phyloP scores from a whole-genome alignment of 331 rosid genomes.

The Acacia pycnantha region DNA sequence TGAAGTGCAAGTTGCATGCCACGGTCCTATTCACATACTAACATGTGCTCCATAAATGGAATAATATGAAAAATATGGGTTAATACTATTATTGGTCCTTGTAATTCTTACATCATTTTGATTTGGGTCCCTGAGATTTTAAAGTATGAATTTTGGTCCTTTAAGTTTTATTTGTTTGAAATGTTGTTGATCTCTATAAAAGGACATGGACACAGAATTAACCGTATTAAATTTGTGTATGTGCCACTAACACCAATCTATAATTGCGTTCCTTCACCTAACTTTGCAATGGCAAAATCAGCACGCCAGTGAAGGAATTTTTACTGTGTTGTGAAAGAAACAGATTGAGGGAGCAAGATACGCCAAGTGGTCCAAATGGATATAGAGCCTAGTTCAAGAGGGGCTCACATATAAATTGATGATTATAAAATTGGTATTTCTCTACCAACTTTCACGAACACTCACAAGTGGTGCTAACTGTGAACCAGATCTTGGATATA shows the following conservation, averaged over 20 bases:
- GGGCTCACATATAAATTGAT: not conserved
- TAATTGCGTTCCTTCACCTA: not conserved
- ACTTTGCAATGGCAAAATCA: no score
- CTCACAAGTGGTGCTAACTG: not conserved
- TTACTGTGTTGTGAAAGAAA: not conserved
- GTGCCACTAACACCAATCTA: no score
- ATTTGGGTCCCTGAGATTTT: no score
- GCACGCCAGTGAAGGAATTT: no score
- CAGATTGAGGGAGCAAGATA: not conserved
- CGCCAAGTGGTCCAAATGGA: not conserved
- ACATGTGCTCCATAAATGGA: not conserved
- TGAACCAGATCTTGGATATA: not conserved
- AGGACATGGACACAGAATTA: no score
- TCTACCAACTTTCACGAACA: not conserved
- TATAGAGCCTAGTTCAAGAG: not conserved
- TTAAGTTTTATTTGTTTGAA: no score
- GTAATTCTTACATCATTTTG: no score
- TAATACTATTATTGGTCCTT: no score
- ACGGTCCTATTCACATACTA: not conserved
- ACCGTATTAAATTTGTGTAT: no score
- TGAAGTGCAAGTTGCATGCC: not conserved
- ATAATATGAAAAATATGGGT: no score
- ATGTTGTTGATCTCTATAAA: no score
- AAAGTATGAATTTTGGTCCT: no score
- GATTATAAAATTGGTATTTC: not conserved